These are phyloP conservation scores for Polychaeton citri DNA, from an alignment of 2,329 filamentous ascomycete genomes.

Conservation along the genomic window DNA sequence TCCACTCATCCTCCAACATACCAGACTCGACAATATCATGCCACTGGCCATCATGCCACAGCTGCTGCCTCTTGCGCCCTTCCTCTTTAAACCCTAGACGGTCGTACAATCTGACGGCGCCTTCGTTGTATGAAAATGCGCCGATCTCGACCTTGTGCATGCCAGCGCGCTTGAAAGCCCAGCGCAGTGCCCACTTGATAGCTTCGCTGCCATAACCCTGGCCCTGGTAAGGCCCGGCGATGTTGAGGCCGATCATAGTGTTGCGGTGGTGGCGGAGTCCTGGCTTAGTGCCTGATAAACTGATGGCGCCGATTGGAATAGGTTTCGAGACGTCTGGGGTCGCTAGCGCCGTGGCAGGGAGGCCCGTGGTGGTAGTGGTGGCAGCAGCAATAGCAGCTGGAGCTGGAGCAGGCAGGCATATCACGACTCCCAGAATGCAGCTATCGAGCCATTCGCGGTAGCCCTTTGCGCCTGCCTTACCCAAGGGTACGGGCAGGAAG, in stretches of 20 bases:
- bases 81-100: constrained; percentile 34
- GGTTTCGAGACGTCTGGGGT: constrained; percentile 5
- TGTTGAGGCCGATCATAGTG: constrained; percentile 27
- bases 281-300: constrained; percentile 13
- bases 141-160: constrained; percentile 32
- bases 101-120: constrained; percentile 31
- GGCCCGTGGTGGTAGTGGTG: neutral
- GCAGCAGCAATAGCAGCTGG: constrained; percentile 3
- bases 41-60: constrained; percentile 32
- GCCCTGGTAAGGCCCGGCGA: constrained; percentile 23
- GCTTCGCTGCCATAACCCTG: constrained; percentile 35
- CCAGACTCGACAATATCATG: constrained; percentile 19
- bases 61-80: constrained; percentile 27
- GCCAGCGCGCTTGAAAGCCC: constrained; percentile 32
- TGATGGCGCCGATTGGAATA: constrained; percentile 22
- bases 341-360: neutral
- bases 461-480: constrained; percentile 14
- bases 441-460: constrained; percentile 18
- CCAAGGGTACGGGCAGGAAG: constrained; percentile 19
- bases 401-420: constrained; percentile 20
- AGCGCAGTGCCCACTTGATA: constrained; percentile 34
- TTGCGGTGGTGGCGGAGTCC: constrained; percentile 26
- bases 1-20: constrained; percentile 30
- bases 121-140: constrained; percentile 30
- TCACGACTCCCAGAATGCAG: constrained; percentile 23